Conservation (phyloP, 116 monocot species). For the Posidonia oceanica region DNA sequence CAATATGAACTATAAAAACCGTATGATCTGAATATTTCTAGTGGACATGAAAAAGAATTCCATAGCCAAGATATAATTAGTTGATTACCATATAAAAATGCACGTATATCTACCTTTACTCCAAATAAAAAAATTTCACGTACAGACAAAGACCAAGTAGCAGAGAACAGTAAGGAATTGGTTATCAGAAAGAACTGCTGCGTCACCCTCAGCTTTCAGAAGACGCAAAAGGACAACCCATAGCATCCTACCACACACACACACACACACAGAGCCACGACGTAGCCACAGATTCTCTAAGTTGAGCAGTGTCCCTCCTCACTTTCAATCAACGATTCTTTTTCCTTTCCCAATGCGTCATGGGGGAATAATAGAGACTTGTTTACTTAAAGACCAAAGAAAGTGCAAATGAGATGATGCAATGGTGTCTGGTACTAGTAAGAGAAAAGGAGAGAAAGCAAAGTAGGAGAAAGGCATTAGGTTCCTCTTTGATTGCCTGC, state of each 20-base stretch:
- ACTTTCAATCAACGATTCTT: neutral
- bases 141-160: neutral
- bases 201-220: neutral
- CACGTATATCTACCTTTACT: neutral
- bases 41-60: no score
- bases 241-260: neutral
- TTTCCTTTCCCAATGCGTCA: neutral
- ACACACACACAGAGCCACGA: neutral
- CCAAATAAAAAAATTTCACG: neutral
- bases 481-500: conserved; percentile 2
- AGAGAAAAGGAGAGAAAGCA: neutral
- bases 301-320: neutral
- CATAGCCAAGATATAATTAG: no score
- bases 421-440: neutral
- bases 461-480: conserved; percentile 2
- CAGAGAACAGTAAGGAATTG: neutral
- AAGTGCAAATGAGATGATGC: neutral
- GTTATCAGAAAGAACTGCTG: neutral
- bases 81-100: neutral
- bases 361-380: neutral
- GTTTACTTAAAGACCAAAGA: neutral
- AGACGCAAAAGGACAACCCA: neutral
- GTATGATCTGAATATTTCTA: no score
- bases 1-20: no score
- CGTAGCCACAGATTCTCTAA: neutral